A percentile compares a stretch with the other conserved stretches of the same genome.
phyloP scores from a whole-genome alignment of 2,329 filamentous ascomycete genomes.

The Pseudogymnoascus sp. region DNA sequence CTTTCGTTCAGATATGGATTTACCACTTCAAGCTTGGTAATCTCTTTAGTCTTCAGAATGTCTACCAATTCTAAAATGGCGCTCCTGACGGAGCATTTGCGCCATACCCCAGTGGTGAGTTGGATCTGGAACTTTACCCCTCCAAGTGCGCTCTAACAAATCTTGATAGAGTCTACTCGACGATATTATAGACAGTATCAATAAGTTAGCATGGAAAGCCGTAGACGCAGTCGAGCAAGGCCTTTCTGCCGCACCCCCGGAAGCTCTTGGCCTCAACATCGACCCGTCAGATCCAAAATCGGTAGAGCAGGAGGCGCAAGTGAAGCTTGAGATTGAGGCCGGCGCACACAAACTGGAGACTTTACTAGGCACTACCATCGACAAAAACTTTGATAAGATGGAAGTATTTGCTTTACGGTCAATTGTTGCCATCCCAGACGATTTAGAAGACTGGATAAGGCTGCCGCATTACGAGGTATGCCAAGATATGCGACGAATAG shows the following conservation, averaged over 20 bases:
- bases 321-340: conserved; percentile 71
- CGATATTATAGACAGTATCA: conserved; percentile 96
- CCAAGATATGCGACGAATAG: background rate
- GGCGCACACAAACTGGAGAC: conserved; percentile 82
- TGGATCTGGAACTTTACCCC: background rate
- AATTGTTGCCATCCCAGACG: conserved; percentile 65
- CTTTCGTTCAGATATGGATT: conserved; percentile 1
- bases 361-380: conserved; percentile 70
- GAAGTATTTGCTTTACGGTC: conserved; percentile 89
- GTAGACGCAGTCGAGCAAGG: conserved; percentile 82
- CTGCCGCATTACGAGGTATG: conserved; percentile 75
- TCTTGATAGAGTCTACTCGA: conserved; percentile 72
- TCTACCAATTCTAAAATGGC: conserved; percentile 37
- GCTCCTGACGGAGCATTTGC: conserved; percentile 90
- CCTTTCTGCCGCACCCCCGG: conserved; percentile 65
- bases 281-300: conserved; percentile 38
- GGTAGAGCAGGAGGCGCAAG: conserved; percentile 37
- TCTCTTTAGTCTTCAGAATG: conserved; percentile 20
- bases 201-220: conserved; percentile 84
- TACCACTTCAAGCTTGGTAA: background rate
- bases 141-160: conserved; percentile 13
- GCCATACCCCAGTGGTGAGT: conserved; percentile 83
- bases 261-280: conserved; percentile 70
- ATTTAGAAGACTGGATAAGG: conserved; percentile 68
- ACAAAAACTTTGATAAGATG: conserved; percentile 78